phyloP scores from a whole-genome alignment of 495 filamentous ascomycete species.

The Chaetomium fimeti region DNA sequence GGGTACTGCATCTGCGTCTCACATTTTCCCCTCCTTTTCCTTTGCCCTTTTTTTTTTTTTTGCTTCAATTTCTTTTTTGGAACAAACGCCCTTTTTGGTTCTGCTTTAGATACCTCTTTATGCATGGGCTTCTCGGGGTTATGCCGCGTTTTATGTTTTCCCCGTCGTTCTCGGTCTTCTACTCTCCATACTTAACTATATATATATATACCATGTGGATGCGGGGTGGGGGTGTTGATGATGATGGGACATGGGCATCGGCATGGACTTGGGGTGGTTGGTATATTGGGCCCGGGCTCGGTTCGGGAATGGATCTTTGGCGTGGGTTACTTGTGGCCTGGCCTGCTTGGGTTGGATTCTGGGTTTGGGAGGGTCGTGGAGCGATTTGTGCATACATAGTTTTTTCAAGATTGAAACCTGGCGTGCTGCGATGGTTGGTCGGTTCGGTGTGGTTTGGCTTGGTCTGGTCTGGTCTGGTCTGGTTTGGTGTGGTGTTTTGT shows the following conservation, averaged over 20 bases:
- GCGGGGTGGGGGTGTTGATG: neutral
- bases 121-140: constrained; percentile 13
- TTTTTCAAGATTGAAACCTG: neutral
- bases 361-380: neutral
- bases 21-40: neutral
- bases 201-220: neutral
- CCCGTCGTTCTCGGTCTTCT: neutral
- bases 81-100: constrained; percentile 6
- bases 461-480: constrained; percentile 1
- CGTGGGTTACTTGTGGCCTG: no score
- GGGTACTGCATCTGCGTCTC: neutral
- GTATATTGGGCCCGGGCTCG: no score
- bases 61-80: neutral
- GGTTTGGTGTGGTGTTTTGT: neutral
- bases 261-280: no score
- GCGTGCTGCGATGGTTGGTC: neutral
- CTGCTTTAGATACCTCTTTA: constrained; percentile 21
- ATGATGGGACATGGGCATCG: no score
- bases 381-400: no score
- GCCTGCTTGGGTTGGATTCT: no score
- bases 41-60: constrained; percentile 1
- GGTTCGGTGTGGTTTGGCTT: neutral
- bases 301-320: no score
- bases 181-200: neutral
- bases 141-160: neutral